Base-by-base conservation (phyloP, 1,284 basidiomycete genomes). In the Pseudozyma sp. region DNA sequence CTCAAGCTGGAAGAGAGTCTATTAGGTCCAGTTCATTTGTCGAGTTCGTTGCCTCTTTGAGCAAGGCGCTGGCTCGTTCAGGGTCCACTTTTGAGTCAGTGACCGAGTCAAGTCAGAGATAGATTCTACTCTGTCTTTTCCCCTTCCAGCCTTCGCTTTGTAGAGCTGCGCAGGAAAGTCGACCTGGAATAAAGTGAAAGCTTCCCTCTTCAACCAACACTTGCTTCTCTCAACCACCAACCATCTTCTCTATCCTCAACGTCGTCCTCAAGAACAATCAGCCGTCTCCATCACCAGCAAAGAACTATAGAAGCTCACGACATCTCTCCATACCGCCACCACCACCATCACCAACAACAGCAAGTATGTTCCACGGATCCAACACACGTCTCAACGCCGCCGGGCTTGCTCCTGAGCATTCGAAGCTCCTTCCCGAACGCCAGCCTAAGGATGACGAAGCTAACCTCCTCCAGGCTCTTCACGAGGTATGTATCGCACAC, bases 311-410 rank as follows among this genome's bases (percentile, higher is more conserved):
- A 14, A 44, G 14, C n/a, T 3, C 47, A 52, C 10, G 47, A n/a
- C 18, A 16, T 31, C 25, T 16, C 10, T 5, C 51, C 19, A 31
- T 47, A 40, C 21, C 56, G 9, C 18, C 52, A 44, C 34, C 39
- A 50, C 19, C 35, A 19, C 12, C 45, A 35, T 25, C 36, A 45
- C 16, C 40, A 51, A 16, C 19, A 50, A 47, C 63, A 7, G 39
- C 71, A 69, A 76, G 64, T 63, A 80, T 80, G 78, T 71, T 77
- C 63, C 77, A 77, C 72, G 67, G 58, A 47, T 74, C 76, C 60
- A 78, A 73, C 75, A 73, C 60, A 50, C 77, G 82, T 56, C 79
- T 78, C 73, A 84, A 84, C 71, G 83, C 83, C 10, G 78, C 81
- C 50, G 82, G 82, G 19, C 78, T 84, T n/a, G 66, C 77, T 31